Evolutionary conservation across 2,329 filamentous ascomycete species (phyloP), one percentile per base, ranked within the genome.

Genomic region (Cyclaneusma minus): DNA sequence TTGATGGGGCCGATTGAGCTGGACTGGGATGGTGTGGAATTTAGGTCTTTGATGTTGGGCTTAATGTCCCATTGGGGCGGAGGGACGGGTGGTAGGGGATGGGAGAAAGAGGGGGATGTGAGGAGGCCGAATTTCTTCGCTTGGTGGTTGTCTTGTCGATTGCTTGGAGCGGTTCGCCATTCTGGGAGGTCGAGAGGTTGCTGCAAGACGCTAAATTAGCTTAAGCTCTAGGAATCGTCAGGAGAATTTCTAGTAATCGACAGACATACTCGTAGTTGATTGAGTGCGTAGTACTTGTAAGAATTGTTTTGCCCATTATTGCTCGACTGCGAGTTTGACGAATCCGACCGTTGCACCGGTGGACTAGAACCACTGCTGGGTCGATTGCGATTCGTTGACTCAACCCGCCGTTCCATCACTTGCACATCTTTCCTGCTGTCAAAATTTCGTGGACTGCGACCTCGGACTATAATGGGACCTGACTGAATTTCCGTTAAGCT

Each of bases 401-500:
- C 45, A 4, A 35, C 12, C 25, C 44, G 47, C 30, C 33, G 39
- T 29, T 47, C 45, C 31, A 30, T 44, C 25, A 92, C 56, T 2
- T 81, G 79, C 27, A 87, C 68, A 43, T 92, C 83, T 47, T 89
- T 91, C 32, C 81, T 68, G 28, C 80, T 84, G 44, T 93, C 84
- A 48, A 95, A 95, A 45, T 95, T 95, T 29, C 87, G 67, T 1
- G 87, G 87, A 47, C 84, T 94, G 31, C 87, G 70, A 17, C 87
- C 87, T 30, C 87, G 76, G 18, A 95, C 87, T 39, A 95, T 93
- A 30, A 95, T 83, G n/a, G 87, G 80, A 0, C 83, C 83, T 2
- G 84, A 93, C 38, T 79, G 76, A 9, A 91, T 76, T 49, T 94
- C 84, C 35, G 81, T 81, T 35, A 95, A 72, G 35, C 66, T 68